A percentile compares a stretch with the other conserved stretches of the same genome.
Evolutionary conservation across 805 yeast genomes (phyloP).

Genomic region (Zygosaccharomyces lentus): DNA sequence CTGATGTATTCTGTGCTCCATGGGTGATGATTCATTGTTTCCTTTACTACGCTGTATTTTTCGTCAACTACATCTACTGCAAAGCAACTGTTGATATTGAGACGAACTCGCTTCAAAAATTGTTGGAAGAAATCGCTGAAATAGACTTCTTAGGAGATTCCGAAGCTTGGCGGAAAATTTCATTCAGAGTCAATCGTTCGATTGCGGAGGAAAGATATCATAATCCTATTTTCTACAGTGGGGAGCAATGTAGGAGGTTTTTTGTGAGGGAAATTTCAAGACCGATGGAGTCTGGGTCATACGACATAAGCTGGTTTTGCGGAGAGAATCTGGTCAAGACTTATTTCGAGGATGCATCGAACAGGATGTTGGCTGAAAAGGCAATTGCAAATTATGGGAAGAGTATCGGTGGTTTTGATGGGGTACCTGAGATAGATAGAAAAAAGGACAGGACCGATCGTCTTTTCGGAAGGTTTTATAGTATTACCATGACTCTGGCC

Average conservation of each 20-base stretch:
- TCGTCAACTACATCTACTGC: background rate
- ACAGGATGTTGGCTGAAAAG: background rate
- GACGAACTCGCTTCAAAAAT: background rate
- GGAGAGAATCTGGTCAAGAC: background rate
- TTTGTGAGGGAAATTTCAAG: constrained; percentile 2
- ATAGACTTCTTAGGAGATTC: constrained; percentile 1
- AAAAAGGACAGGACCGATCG: background rate
- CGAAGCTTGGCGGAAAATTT: constrained; percentile 3
- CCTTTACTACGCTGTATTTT: background rate
- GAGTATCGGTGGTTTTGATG: background rate
- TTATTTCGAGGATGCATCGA: background rate
- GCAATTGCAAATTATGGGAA: constrained; percentile 3
- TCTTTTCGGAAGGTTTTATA: background rate
- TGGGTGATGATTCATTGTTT: constrained; percentile 2
- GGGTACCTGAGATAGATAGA: background rate
- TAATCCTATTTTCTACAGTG: constrained; percentile 1
- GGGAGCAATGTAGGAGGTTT: constrained; percentile 4
- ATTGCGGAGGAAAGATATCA: background rate
- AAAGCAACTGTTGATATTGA: background rate
- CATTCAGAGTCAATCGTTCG: constrained; percentile 1
- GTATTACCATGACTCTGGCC: background rate
- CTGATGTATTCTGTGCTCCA: background rate
- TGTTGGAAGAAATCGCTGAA: constrained; percentile 6
- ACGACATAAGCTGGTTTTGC: background rate
- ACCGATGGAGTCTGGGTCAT: constrained; percentile 1